Base-by-base conservation (phyloP, 441 rosid genomes). In the Brassica hybrid region DNA sequence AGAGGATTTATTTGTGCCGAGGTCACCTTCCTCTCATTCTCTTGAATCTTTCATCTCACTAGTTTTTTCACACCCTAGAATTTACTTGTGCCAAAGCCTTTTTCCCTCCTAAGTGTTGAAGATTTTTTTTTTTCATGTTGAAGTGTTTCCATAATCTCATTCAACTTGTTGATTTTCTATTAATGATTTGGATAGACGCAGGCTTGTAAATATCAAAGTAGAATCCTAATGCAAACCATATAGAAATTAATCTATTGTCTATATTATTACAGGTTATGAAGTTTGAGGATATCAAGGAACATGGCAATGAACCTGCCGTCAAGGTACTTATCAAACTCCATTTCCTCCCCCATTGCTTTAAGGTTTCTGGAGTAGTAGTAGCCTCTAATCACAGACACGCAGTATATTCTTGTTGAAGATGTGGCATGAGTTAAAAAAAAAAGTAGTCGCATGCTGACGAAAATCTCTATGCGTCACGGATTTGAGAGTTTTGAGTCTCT, bases 1-100 rank as follows among this genome's bases (percentile, higher is more conserved):
- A 90, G 82, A 84, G 99, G 99, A 19, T 96, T 96, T 81, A 94
- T 96, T 43, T 96, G 99, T 80, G 99, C 99, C 52, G 99, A 96
- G 99, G 99, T 96, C 76, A 52, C 60, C 12, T 48, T 41, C 67
- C 36, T 38, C 54, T 59, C 50, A 23, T 48, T 76, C 64, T 69
- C 77, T 58, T 52, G 23, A 16, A 9, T 52, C 7, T 45, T 52
- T 73, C 69, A 56, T 9, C 19, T 36, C 50, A 43, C 2, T 12
- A 19, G 2, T 57, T 52, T 48, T 25, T 14, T 21, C 41, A 12
- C 52, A 58, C 34, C 72, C 43, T 34, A 36, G 38, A 45, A 68
- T 45, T 43, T 48, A 76, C 5, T 0, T 8, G 8, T 0, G 18
- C n/a, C 79, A 70, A 48, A 14, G 5, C 27, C 76, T 4, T 70